Conservation (phyloP, 768 basidiomycete species). For the Dictyophora rubrovolvata region DNA sequence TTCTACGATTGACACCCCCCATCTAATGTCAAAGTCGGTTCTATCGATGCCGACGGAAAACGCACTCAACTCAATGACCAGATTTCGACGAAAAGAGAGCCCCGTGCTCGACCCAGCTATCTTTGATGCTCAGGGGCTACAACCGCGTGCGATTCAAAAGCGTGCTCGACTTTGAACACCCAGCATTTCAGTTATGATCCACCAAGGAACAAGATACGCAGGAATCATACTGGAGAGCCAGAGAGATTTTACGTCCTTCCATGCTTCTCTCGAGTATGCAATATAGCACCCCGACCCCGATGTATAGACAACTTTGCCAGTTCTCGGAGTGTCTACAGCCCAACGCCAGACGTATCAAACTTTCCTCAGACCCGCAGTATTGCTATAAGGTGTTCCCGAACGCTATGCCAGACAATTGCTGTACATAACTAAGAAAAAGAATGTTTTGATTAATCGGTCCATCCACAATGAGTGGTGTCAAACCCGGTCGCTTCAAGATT, state of each 20-base stretch:
- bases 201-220: slow-evolving; percentile 99
- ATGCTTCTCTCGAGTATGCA: slow-evolving; percentile 39
- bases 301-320: slow-evolving; percentile 60
- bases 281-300: no score
- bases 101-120: no score
- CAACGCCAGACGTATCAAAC: no score
- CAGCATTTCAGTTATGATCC: slow-evolving; percentile 98
- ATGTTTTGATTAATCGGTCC: slow-evolving; percentile 91
- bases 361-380: slow-evolving; percentile 44
- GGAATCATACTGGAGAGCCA: slow-evolving; percentile 99
- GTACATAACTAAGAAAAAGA: slow-evolving; percentile 74
- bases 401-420: slow-evolving; percentile 94
- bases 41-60: slow-evolving; percentile 67
- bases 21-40: slow-evolving; percentile 43
- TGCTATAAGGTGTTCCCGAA: slow-evolving; percentile 97
- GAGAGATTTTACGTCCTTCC: slow-evolving; percentile 96
- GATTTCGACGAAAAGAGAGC: no score
- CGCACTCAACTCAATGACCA: slow-evolving; percentile 72
- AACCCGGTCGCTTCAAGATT: slow-evolving; percentile 99
- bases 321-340: no score
- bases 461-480: slow-evolving; percentile 98
- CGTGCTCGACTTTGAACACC: slow-evolving; percentile 97
- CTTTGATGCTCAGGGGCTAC: slow-evolving; percentile 70
- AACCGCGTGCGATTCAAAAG: slow-evolving; percentile 98
- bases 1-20: slow-evolving; percentile 41